Evolutionary conservation across 2,329 filamentous ascomycete genomes (phyloP).

Genomic region (Trichoderma harzianum): DNA sequence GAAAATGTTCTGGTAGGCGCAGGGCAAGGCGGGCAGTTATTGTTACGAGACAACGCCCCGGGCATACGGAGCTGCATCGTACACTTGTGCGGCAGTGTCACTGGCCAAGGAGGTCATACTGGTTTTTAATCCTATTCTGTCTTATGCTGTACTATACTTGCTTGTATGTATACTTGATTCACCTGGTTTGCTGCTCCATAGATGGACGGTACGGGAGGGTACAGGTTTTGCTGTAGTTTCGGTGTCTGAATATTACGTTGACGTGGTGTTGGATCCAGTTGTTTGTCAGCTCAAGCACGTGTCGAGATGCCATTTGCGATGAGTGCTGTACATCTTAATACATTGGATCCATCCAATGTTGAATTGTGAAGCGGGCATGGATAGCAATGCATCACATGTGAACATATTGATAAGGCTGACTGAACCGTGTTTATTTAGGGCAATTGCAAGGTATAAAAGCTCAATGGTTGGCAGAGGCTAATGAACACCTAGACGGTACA

Average conservation of each 20-base stretch:
- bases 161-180: constrained; percentile 10
- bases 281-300: neutral
- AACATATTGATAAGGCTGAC: neutral
- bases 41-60: constrained; percentile 11
- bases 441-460: neutral
- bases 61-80: neutral
- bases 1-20: constrained; percentile 13
- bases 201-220: neutral
- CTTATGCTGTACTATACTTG: constrained; percentile 19
- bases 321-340: neutral
- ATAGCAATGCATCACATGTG: neutral
- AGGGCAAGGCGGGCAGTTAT: constrained; percentile 14
- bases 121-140: constrained; percentile 17
- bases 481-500: neutral
- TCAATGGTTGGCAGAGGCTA: neutral
- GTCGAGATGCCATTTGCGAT: neutral
- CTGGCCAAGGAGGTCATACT: constrained; percentile 6
- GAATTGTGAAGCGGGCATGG: neutral
- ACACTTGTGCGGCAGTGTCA: constrained; percentile 14
- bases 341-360: neutral
- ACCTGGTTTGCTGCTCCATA: constrained; percentile 13
- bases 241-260: neutral
- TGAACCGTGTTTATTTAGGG: neutral
- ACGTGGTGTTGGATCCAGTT: neutral
- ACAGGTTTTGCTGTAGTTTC: neutral